Percentiles rank a stretch among this genome's conserved stretches.
Evolutionary conservation across 176 grass and related monocot species (phyloP).

Genomic region (Thinopyrum elongatum): DNA sequence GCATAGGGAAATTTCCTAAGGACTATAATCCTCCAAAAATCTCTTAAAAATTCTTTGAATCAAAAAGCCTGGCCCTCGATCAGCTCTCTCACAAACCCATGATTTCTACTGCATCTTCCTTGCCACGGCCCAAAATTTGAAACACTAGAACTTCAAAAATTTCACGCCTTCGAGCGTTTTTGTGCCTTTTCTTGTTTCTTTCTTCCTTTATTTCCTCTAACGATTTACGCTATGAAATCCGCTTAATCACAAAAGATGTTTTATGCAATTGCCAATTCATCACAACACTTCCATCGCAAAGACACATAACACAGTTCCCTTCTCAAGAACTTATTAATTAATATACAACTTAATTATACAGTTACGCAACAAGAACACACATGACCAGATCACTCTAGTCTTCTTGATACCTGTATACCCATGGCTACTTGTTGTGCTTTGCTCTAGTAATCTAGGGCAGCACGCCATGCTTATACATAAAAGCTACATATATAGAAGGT

Average conservation of each 20-base stretch:
- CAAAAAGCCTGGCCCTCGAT: neutral
- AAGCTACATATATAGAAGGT: neutral
- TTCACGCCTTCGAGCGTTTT: neutral
- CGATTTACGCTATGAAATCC: neutral
- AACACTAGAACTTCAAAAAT: neutral
- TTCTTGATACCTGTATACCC: neutral
- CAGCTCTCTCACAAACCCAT: neutral
- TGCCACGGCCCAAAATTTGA: neutral
- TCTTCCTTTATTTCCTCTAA: neutral
- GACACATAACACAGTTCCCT: neutral
- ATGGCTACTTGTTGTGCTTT: neutral
- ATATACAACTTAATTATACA: neutral
- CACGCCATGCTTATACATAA: constrained; percentile 11
- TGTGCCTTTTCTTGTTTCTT: neutral
- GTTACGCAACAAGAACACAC: neutral
- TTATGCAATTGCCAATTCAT: neutral
- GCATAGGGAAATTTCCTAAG: neutral
- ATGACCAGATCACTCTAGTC: neutral
- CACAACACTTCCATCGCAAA: neutral
- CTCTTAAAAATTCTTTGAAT: neutral
- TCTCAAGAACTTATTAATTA: constrained; percentile 15
- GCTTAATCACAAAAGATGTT: too few relatives aligned
- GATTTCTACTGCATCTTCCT: neutral
- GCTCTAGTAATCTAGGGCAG: neutral
- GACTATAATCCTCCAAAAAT: neutral